Evolutionary conservation across 83 land plant genomes (phyloP).

Genomic region (Thuja plicata): DNA sequence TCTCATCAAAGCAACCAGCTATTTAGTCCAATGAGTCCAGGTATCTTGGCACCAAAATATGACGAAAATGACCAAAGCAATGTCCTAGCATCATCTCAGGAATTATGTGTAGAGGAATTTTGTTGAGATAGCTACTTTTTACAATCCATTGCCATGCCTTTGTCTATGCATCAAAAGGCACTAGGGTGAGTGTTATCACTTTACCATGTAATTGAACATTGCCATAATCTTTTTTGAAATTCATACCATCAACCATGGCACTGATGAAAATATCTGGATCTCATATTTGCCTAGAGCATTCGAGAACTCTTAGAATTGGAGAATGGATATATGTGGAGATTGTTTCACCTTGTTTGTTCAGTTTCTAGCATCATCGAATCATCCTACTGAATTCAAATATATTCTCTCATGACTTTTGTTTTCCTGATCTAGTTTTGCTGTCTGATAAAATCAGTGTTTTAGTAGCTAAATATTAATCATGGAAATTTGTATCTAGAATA

Average conservation of each 20-base stretch:
- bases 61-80: too few relatives aligned
- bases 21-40: too few relatives aligned
- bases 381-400: not conserved
- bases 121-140: not conserved
- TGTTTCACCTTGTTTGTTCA: not conserved
- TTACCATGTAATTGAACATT: not conserved
- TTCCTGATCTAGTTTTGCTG: too few relatives aligned
- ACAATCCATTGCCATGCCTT: not conserved
- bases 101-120: not conserved
- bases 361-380: not conserved
- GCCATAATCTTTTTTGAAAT: not conserved
- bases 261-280: not conserved
- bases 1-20: too few relatives aligned
- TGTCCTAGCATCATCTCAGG: too few relatives aligned
- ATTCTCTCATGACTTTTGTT: too few relatives aligned
- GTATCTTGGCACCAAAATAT: too few relatives aligned
- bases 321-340: not conserved
- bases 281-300: not conserved
- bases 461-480: too few relatives aligned
- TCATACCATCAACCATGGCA: not conserved
- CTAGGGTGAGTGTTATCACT: not conserved
- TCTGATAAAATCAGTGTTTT: too few relatives aligned
- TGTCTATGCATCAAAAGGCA: not conserved
- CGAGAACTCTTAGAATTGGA: not conserved
- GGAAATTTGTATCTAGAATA: not conserved